Evolutionary conservation across 139 green algal genomes (phyloP), one percentile per base, ranked within the genome.

Genomic region (Dunaliella sp.): DNA sequence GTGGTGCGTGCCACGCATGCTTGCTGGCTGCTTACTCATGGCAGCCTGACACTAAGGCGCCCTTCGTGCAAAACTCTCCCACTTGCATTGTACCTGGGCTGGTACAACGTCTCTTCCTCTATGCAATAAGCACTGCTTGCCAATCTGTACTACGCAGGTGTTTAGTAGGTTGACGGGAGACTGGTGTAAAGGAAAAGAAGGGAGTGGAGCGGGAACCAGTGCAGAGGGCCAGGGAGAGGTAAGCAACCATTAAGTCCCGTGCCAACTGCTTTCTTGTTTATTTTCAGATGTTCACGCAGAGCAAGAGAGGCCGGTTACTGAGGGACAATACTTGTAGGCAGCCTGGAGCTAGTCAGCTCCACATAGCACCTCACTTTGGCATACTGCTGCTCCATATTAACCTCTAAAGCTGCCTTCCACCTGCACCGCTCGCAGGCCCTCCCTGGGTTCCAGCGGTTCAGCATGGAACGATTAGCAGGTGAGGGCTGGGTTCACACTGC

Each of bases 391-490:
- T 24, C 75, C n/a, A 32, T 28, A 22, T 34, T 24, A 35, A 24
- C 58, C 21, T 74, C 21, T 24, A 24, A 32, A 16, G 24, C 32
- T 32, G 59, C 31, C 32, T 58, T 32, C 3, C 33, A 22, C 74
- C 36, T 22, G 72, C 65, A 58, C 26, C 33, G 48, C 83, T 78
- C 76, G 38, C 88, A 94, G 38, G 73, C 88, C 7, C 79, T 93
- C 7, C 87, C 90, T 0, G 91, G 91, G 3, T 92, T 95, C 86
- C 83, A 87, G 34, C 81, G 85, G 31, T 95, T 91, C 83, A 83
- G 88, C 3, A 83, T 95, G 82, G 79, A 93, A 87, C 90, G 92
- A 35, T 85, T 97, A 12, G 95, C 86, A 0, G 91, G 92, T 21
- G 86, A 91, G 38, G 91, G 93, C n/a, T 93, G 7, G 48, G 48